Base-by-base conservation (phyloP, 257 asterid genomes). In the Solanum medicagineum region DNA sequence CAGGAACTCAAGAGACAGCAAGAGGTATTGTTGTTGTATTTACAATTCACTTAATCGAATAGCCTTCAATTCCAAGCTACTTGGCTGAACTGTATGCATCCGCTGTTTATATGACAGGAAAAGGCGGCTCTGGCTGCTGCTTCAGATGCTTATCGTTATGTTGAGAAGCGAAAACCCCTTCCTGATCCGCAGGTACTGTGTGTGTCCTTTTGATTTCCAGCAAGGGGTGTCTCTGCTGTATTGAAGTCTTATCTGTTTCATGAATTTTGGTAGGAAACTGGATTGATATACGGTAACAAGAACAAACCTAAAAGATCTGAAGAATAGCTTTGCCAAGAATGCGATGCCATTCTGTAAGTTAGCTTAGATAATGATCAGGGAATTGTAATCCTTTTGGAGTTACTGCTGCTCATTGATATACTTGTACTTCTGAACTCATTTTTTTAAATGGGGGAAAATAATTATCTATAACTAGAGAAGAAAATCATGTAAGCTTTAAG, bases 1-100 rank as follows among this genome's bases (percentile, higher is more conserved):
- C 98, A 93, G 86, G 92, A 95, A 87, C 97, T 96, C 86, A 92
- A 91, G 81, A 89, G 89, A 84, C 97, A 96, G 71, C 98, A 96
- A 91, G 89, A 92, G 97, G 99, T 69, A 69, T 36, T 69, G 40
- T 15, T 22, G 16, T 57, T 4, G 29, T 44, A 49, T 22, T 26
- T 40, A 9, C 53, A 5, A 51, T 20, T 62, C 26, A 19, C 42
- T 71, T 32, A 71, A 36, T 71, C 32, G 53, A 45, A 19, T 22
- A 49, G n/a, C 44, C 81, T 9, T 45, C 42, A 66, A 29, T 66
- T 66, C 44, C 9, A 65, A 7, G 20, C 65, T 65, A 65, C n/a
- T 65, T 59, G 32, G 36, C 15, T 60, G 7, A 60, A 11, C 16
- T 66, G 19, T 32, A 29, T 29, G 47, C 36, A 40, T 47, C 12